Evolutionary conservation across 2,329 filamentous ascomycete species (phyloP).

Genomic region (Fusarium sp.): DNA sequence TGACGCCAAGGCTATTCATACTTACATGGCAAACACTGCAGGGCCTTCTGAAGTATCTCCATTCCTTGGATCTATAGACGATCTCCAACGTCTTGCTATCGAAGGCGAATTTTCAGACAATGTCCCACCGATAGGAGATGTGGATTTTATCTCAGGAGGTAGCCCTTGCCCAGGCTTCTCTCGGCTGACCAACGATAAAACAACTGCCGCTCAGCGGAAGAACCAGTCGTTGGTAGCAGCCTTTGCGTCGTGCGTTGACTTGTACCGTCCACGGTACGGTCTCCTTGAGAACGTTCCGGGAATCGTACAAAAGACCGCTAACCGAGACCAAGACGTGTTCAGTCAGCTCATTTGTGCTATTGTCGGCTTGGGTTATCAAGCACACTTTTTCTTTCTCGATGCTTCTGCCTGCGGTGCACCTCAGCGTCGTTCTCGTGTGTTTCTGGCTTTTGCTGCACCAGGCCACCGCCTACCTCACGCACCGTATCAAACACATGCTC

Average conservation of each 20-base stretch:
- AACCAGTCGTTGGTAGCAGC: conserved; percentile 83
- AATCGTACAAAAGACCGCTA: conserved; percentile 63
- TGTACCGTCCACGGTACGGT: conserved; percentile 79
- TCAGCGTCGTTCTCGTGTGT: conserved; percentile 73
- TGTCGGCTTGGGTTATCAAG: conserved; percentile 81
- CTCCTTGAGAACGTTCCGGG: conserved; percentile 79
- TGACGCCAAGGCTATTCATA: conserved; percentile 70
- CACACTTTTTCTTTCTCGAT: conserved; percentile 73
- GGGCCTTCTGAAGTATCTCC: conserved; percentile 55
- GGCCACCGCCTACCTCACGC: conserved; percentile 64
- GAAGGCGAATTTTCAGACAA: conserved; percentile 55
- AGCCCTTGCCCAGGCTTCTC: conserved; percentile 85
- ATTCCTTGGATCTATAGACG: conserved; percentile 78
- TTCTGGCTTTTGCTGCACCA: conserved; percentile 76
- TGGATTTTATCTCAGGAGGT: conserved; percentile 76
- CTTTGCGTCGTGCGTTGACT: conserved; percentile 77
- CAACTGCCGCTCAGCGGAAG: conserved; percentile 64
- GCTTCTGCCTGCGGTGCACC: conserved; percentile 74
- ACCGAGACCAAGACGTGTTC: conserved; percentile 70
- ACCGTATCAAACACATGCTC: conserved; percentile 70
- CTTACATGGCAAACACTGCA: conserved; percentile 73
- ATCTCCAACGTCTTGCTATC: conserved; percentile 67
- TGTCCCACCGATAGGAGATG: conserved; percentile 67
- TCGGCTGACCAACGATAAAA: conserved; percentile 64
- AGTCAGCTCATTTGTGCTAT: conserved; percentile 77